Evolutionary conservation across 257 asterid species (phyloP), one percentile per base, ranked within the genome.

Genomic region (Solanum gracilifrons): DNA sequence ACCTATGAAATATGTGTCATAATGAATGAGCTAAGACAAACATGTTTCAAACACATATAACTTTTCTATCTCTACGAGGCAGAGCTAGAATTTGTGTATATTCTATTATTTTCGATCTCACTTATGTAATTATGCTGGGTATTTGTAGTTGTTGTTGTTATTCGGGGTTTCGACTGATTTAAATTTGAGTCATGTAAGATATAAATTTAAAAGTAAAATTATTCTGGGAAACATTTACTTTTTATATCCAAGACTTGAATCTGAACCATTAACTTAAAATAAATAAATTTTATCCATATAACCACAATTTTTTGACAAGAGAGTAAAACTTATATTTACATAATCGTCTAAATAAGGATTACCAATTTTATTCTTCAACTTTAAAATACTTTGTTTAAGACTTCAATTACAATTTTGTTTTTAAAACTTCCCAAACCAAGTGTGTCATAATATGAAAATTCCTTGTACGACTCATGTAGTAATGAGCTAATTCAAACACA

Each of bases 161-260:
- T 64, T 25, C 25, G 18, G 2, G 7, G 4, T 10, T 25, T 0
- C 2, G 18, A 25, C 9, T 64, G 29, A 64, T 64, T 64, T 4
- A n/a, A 1, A 64, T 5, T 66, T 25, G 32, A 5, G 33, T 66
- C 16, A 5, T 12, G 20, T 5, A 11, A 25, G 7, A 25, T 66
- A 62, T 12, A 11, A n/a, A 64, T 25, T 64, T 64, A 64, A 64
- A 27, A 2, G 4, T 64, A 32, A 64, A 64, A 60, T 51, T 0
- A 0, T 51, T 16, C 6, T 0, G 1, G 23, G 21, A 18, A 51
- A 3, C 3, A 0, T 51, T 51, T 39, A 0, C 2, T 51, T 48
- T 16, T 51, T 51, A 16, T 16, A 51, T 51, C 0, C 8, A 18
- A 51, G 1, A 16, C 3, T 51, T 51, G 23, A 51, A 51, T 51